phyloP scores from a whole-genome alignment of 768 basidiomycete genomes.

The Sutorius australiensis region DNA sequence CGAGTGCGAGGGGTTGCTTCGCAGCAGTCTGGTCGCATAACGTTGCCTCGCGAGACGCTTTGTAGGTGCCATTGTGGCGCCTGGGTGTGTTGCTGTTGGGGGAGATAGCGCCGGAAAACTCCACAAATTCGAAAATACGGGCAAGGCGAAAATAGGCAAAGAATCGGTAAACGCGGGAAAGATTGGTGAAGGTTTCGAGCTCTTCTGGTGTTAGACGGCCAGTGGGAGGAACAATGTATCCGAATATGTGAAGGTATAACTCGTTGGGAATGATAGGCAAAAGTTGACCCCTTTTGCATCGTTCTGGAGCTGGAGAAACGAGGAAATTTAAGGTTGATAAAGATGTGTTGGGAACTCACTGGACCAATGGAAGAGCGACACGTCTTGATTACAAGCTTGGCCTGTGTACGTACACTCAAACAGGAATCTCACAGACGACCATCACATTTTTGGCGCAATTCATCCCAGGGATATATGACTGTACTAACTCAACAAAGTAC shows the following conservation, averaged over 20 bases:
- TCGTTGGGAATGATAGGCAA: conserved; percentile 41
- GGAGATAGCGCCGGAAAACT: conserved; percentile 17
- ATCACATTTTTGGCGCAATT: not conserved
- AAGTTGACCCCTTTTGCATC: conserved; percentile 4
- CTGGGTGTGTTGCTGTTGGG: no score
- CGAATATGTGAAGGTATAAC: conserved; percentile 42
- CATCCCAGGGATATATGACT: not conserved
- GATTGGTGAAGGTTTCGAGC: conserved; percentile 3
- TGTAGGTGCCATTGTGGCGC: not conserved
- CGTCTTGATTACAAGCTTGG: not conserved
- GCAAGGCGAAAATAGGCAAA: conserved; percentile 39
- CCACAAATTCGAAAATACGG: conserved; percentile 35
- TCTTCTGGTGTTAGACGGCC: not conserved
- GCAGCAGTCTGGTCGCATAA: no score
- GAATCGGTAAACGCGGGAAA: conserved; percentile 42
- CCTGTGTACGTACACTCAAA: no score
- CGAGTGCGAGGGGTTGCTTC: conserved; percentile 17
- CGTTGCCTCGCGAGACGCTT: conserved; percentile 7
- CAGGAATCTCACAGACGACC: not conserved
- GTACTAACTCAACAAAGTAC: not conserved
- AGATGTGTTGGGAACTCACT: not conserved
- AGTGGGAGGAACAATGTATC: conserved; percentile 25
- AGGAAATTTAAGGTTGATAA: not conserved
- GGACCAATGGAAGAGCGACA: conserved; percentile 10
- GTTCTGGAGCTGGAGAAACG: conserved; percentile 25